Conservation (phyloP, 805 yeast genomes). For the Myxozyma udenii region DNA sequence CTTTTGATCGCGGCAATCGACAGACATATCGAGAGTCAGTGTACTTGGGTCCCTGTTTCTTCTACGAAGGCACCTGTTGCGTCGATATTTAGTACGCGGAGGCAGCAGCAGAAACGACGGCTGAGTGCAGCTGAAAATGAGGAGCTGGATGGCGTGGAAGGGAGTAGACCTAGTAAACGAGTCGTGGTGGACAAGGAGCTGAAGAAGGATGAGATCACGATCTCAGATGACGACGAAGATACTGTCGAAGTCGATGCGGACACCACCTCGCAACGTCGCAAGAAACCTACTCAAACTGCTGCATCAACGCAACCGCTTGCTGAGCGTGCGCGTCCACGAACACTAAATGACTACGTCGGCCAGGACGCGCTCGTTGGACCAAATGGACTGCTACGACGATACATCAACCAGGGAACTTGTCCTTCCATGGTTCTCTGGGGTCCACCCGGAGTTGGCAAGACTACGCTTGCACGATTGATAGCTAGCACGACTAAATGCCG, state of each 20-base stretch:
- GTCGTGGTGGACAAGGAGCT: no score
- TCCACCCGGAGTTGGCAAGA: slow-evolving; percentile 91
- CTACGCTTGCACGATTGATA: slow-evolving; percentile 74
- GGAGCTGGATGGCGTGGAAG: not conserved
- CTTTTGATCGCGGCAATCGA: slow-evolving; percentile 24
- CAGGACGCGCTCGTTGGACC: slow-evolving; percentile 73
- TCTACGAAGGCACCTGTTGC: no score
- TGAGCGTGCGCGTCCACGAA: slow-evolving; percentile 76
- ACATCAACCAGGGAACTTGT: slow-evolving; percentile 43
- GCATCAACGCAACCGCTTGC: slow-evolving; percentile 53
- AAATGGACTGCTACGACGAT: slow-evolving; percentile 61
- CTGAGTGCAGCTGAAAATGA: no score
- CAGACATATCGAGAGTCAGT: slow-evolving; percentile 40
- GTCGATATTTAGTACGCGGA: no score
- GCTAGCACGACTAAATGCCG: slow-evolving; percentile 53
- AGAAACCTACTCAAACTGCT: no score
- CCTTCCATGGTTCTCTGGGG: slow-evolving; percentile 94
- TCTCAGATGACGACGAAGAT: no score
- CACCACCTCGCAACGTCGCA: no score
- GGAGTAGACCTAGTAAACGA: no score
- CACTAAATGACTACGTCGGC: slow-evolving; percentile 72
- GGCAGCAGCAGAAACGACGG: no score
- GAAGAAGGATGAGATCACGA: no score
- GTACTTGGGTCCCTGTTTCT: no score
- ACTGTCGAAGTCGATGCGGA: no score